Percentiles rank a stretch among this genome's conserved stretches.
phyloP scores from a whole-genome alignment of 345 rosid species.

The Citrus mangshanensis region DNA sequence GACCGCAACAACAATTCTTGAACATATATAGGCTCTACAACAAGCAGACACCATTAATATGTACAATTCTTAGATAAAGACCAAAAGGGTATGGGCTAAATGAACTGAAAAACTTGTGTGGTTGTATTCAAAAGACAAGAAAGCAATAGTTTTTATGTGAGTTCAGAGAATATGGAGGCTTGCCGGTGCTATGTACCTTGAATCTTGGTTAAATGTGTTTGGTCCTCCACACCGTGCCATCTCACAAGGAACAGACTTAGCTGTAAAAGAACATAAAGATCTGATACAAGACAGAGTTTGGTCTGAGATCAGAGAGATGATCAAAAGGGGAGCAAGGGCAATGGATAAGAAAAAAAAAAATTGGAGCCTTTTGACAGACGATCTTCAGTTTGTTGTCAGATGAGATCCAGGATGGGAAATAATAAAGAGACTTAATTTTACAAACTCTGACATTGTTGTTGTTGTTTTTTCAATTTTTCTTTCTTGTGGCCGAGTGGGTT shows the following conservation, averaged over 20 bases:
- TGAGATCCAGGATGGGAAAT: constrained; percentile 41
- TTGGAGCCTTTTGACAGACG: too few species aligned
- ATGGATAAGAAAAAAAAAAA: too few species aligned
- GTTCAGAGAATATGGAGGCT: constrained; percentile 52
- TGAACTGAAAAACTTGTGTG: constrained; percentile 28
- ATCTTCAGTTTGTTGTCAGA: constrained; percentile 46
- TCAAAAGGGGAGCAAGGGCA: constrained; percentile 14
- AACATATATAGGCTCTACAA: constrained; percentile 23
- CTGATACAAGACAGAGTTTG: constrained; percentile 27
- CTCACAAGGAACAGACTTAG: constrained; percentile 38
- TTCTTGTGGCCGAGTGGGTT: constrained; percentile 15
- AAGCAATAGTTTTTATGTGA: constrained; percentile 37
- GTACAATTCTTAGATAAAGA: constrained; percentile 25
- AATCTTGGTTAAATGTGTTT: constrained; percentile 39
- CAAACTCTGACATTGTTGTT: constrained; percentile 41
- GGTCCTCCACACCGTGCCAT: constrained; percentile 33
- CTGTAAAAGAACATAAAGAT: constrained; percentile 43
- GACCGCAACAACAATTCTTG: constrained; percentile 11
- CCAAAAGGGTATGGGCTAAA: constrained; percentile 68
- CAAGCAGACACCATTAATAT: constrained; percentile 25
- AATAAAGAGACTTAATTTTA: constrained; percentile 18
- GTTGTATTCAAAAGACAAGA: constrained; percentile 45
- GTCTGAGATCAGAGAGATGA: constrained; percentile 36
- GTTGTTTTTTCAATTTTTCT: neutral
- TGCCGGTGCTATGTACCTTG: constrained; percentile 51